phyloP scores from a whole-genome alignment of 2,329 filamentous ascomycete species.

The Rosellinia necatrix region DNA sequence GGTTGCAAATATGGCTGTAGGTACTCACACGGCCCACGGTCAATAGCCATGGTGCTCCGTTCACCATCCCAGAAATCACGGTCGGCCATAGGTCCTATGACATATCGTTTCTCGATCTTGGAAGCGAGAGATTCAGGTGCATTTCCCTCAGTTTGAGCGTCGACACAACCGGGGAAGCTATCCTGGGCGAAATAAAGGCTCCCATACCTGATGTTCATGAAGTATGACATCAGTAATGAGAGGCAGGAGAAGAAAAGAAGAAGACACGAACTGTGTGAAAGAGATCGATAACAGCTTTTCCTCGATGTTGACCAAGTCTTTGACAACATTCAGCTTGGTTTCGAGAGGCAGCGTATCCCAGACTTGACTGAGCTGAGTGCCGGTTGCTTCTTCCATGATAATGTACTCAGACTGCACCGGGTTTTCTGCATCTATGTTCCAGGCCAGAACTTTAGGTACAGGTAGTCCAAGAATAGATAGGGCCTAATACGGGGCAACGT shows the following conservation, averaged over 20 bases:
- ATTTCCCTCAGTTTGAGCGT: background rate
- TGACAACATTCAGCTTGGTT: background rate
- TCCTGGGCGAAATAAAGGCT: conserved; percentile 12
- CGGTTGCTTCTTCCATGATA: conserved; percentile 11
- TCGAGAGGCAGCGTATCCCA: conserved; percentile 2
- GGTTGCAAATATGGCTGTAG: background rate
- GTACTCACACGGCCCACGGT: conserved; percentile 11
- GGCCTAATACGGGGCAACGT: background rate
- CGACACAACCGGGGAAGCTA: background rate
- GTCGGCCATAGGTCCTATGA: conserved; percentile 5
- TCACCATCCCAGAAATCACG: conserved; percentile 4
- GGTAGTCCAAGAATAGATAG: conserved; percentile 6
- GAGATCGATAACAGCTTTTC: conserved; percentile 4
- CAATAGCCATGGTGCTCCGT: conserved; percentile 1
- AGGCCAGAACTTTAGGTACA: conserved; percentile 11
- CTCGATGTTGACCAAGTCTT: conserved; percentile 2
- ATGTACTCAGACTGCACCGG: conserved; percentile 12
- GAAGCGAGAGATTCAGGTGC: background rate
- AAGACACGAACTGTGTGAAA: conserved; percentile 6
- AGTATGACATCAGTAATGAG: background rate
- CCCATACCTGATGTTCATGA: background rate
- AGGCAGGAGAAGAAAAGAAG: background rate
- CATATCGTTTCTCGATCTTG: conserved; percentile 7
- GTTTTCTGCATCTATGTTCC: conserved; percentile 9
- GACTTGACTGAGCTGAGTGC: conserved; percentile 2